phyloP scores from a whole-genome alignment of 148 eudicot species.

The Vaccinium myrtillus region DNA sequence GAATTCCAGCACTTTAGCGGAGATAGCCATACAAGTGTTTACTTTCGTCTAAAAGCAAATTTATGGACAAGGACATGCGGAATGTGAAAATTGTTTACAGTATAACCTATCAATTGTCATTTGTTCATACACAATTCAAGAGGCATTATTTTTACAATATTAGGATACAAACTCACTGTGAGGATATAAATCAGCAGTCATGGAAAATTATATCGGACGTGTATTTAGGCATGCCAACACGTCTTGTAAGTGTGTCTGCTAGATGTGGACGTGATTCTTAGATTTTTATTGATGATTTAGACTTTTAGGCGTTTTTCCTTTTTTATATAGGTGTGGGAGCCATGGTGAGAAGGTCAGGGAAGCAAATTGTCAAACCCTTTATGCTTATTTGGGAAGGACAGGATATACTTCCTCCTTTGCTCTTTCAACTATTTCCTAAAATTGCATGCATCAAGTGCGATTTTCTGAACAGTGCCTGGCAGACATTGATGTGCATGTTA shows the following conservation, averaged over 20 bases:
- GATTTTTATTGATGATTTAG: not conserved
- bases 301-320: not conserved
- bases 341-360: not conserved
- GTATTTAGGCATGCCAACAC: not conserved
- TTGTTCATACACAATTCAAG: not conserved
- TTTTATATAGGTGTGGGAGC: not conserved
- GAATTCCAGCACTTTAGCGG: conserved; percentile 9
- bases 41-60: not conserved
- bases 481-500: not conserved
- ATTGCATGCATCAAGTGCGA: not conserved
- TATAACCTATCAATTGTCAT: not conserved
- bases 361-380: not conserved
- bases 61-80: not conserved
- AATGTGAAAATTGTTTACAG: not conserved
- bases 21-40: conserved; percentile 4
- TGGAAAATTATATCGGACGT: not conserved
- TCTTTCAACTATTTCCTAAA: not conserved
- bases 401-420: not conserved
- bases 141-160: not conserved
- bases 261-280: not conserved
- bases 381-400: not conserved
- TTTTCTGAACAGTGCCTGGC: not conserved
- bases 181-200: not conserved
- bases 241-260: not conserved
- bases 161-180: not conserved